Evolutionary conservation across 2,329 filamentous ascomycete species (phyloP), one percentile per base, ranked within the genome.

Genomic region (Lachnellula arida): DNA sequence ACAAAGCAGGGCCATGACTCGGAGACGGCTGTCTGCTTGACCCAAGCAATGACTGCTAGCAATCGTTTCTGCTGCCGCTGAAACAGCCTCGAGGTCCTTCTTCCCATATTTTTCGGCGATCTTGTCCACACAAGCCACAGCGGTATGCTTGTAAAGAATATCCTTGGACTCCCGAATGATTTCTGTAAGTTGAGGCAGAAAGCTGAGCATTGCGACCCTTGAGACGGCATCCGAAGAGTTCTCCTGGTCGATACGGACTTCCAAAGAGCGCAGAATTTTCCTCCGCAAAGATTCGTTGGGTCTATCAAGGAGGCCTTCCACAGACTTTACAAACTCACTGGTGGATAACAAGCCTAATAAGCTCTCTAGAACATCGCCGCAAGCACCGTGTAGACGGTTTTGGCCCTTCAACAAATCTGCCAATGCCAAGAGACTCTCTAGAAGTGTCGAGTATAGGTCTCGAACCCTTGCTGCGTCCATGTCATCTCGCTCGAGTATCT

Each of bases 91-190:
- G 1, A 88, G 79, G 67, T 96, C 89, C 71, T 92, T 95, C 77
- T 94, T 95, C 63, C 94, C 95, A 70, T 96, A 97, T 71, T 93
- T 93, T 73, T 97, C 92, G 2, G 89, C 84, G 60, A 99, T 95
- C 71, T 90, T 89, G 73, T 97, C 92, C 46, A 97, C 87, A 65
- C 93, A 97, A 37, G 86, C 85, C 59, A 99, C 86, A 1, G 92
- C 89, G 11, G 89, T 91, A 65, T 91, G 87, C 73, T 93, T 91
- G 70, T 94, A 87, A 28, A 84, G 79, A 52, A 87, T 81, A 62
- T 94, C 86, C 34, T 81, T 76, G 6, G 88, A 87, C 49, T 87
- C 81, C 54, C 86, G 78, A 57, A 99, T 83, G 46, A 95, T 88
- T 19, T 81, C 79, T 17, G 89, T 89, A 59, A 96, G 79, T 63